Evolutionary conservation across 106 monocot species (phyloP), one percentile per base, ranked within the genome.

Genomic region (Chionographis japonica): DNA sequence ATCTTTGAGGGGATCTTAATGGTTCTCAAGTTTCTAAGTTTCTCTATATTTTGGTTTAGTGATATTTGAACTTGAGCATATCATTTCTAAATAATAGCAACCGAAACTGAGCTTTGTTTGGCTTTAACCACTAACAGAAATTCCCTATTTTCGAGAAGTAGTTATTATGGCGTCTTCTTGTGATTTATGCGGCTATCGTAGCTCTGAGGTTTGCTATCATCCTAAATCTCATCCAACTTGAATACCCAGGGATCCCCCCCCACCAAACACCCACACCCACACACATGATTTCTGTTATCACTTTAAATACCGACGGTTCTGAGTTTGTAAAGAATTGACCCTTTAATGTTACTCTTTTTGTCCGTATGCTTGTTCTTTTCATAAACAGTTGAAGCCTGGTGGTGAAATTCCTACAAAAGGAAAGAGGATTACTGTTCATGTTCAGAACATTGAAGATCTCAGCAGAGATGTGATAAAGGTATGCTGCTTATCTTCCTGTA

Each of bases 401-500:
- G 93, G 93, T 73, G 93, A 90, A 81, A 90, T 98, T 77, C 79
- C 92, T 19, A 19, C 56, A 17, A 93, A 84, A 74, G 98, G 92
- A 39, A 90, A 90, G 79, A 78, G 63, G 77, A 93, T 85, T 18
- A 98, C 83, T 37, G 40, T 98, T 50, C 38, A 27, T 57, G 79
- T 98, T 56, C 68, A 71, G 72, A 88, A 73, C 54, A 6, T 73
- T 8, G 56, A 77, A 68, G 98, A 98, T 78, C 93, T 98, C 54
- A 85, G 75, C 66, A 80, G 98, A 19, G 98, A 98, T 77, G 89
- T 98, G 59, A 98, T 98, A 63, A 98, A 98, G 98, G 98, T 97
- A 1, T 37, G 13, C 8, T 50, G 2, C 39, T 4, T 53, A 54
- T 51, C 6, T 72, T 16, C 35, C 12, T 58, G n/a, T 13, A 12